These are phyloP conservation scores for Lecanosticta acicola DNA, from an alignment of 2,329 filamentous ascomycete species.

Conservation along the genomic window DNA sequence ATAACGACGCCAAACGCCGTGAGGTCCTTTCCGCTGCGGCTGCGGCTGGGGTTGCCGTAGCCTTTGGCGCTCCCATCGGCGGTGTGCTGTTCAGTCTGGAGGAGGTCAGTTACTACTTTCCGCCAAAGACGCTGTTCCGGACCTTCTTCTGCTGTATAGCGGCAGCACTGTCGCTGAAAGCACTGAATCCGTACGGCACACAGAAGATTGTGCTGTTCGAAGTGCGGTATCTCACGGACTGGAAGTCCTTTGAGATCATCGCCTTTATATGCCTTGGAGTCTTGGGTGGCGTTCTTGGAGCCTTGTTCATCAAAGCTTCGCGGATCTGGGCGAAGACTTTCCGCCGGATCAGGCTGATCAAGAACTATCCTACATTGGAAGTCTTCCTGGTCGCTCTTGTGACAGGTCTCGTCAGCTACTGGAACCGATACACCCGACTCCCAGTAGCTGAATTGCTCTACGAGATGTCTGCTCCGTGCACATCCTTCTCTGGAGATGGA, in stretches of 20 bases:
- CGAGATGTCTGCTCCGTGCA: slow-evolving; percentile 84
- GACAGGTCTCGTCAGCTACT: slow-evolving; percentile 82
- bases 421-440: slow-evolving; percentile 85
- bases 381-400: slow-evolving; percentile 80
- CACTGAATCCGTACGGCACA: slow-evolving; percentile 91
- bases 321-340: slow-evolving; percentile 85
- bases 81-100: slow-evolving; percentile 91
- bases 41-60: slow-evolving; percentile 85
- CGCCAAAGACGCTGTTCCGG: slow-evolving; percentile 91
- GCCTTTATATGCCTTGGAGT: slow-evolving; percentile 82
- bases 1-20: slow-evolving; percentile 88
- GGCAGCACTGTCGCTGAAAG: slow-evolving; percentile 85
- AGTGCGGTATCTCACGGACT: slow-evolving; percentile 83
- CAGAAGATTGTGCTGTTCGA: slow-evolving; percentile 96
- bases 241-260: slow-evolving; percentile 86
- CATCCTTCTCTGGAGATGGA: slow-evolving; percentile 59
- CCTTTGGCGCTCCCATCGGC: slow-evolving; percentile 84
- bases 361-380: slow-evolving; percentile 76
- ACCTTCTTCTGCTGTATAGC: slow-evolving; percentile 97
- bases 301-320: slow-evolving; percentile 94
- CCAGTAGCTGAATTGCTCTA: slow-evolving; percentile 86
- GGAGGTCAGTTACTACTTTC: slow-evolving; percentile 96
- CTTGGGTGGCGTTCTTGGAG: slow-evolving; percentile 76
- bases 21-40: slow-evolving; percentile 91
- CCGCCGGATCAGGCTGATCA: slow-evolving; percentile 72